These are phyloP conservation scores for Monilinia fructicola DNA, from an alignment of 2,329 filamentous ascomycete species.

Conservation along the genomic window DNA sequence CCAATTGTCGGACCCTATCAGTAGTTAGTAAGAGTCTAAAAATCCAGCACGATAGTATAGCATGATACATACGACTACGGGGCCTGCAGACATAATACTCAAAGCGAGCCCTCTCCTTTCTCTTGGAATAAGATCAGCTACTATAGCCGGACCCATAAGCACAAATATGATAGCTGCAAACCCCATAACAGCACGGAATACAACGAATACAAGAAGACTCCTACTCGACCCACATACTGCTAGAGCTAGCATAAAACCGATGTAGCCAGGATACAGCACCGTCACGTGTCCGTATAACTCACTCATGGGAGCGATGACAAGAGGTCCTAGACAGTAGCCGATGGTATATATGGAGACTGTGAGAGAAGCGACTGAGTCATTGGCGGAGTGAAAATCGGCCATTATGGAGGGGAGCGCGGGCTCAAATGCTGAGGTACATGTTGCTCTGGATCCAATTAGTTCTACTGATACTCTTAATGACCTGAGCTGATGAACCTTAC, in stretches of 20 bases:
- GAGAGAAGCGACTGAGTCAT: conserved; percentile 11
- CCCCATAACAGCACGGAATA: conserved; percentile 6
- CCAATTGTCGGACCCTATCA: neutral
- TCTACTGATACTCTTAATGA: neutral
- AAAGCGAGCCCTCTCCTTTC: neutral
- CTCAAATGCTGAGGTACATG: conserved; percentile 7
- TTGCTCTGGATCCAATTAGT: neutral
- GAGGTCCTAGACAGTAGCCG: conserved; percentile 2
- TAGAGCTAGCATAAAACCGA: no score
- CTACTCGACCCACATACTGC: no score
- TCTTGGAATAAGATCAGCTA: conserved; percentile 9
- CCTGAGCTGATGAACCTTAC: neutral
- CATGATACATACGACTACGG: conserved; percentile 7
- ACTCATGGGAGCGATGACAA: neutral
- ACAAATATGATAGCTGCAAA: conserved; percentile 8
- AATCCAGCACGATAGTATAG: neutral
- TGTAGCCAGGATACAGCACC: no score
- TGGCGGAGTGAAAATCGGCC: conserved; percentile 4
- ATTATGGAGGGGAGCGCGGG: neutral
- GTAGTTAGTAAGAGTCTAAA: neutral
- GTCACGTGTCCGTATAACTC: neutral
- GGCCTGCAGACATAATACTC: conserved; percentile 5
- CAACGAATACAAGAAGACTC: no score
- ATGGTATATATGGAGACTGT: conserved; percentile 3
- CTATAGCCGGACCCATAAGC: conserved; percentile 7